Conservation (phyloP, 352 stramenopile species). For the Thalassiosira hispida region DNA sequence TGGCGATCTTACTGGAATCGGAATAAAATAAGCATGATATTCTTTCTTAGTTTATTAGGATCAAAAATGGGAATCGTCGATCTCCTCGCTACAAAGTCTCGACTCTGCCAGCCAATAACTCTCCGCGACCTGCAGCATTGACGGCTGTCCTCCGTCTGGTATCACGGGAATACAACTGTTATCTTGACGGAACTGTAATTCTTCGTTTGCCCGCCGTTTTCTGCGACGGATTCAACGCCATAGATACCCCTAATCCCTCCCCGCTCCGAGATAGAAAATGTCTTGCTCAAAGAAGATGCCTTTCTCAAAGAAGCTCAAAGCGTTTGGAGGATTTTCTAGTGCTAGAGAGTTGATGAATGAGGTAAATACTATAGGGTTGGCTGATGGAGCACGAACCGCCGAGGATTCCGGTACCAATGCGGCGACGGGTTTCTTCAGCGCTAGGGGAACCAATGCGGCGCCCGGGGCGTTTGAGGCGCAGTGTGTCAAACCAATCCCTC, state of each 20-base stretch:
- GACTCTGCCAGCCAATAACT: too few species aligned
- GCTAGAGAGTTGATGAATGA: conserved; percentile 1
- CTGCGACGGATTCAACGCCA: too few species aligned
- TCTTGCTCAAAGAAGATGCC: conserved; percentile 1
- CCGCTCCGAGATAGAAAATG: not conserved
- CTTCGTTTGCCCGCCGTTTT: too few species aligned
- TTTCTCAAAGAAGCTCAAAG: conserved; percentile 9
- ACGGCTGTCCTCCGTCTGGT: too few species aligned
- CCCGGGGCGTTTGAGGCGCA: not conserved
- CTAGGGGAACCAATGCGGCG: not conserved
- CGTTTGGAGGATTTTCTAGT: not conserved
- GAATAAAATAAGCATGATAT: too few species aligned
- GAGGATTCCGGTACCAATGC: conserved; percentile 3
- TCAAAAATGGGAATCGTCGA: too few species aligned
- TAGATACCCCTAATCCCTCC: not conserved
- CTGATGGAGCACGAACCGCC: conserved; percentile 1
- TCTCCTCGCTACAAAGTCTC: too few species aligned
- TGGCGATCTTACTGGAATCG: too few species aligned
- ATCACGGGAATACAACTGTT: too few species aligned
- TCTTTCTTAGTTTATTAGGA: too few species aligned
- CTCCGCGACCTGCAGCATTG: too few species aligned
- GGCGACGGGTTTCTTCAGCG: not conserved
- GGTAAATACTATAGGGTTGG: not conserved
- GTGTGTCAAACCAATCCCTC: not conserved
- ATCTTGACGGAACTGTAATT: too few species aligned